Conservation (phyloP, 2,329 filamentous ascomycete genomes). For the Parasarocladium wereldwijsianum region DNA sequence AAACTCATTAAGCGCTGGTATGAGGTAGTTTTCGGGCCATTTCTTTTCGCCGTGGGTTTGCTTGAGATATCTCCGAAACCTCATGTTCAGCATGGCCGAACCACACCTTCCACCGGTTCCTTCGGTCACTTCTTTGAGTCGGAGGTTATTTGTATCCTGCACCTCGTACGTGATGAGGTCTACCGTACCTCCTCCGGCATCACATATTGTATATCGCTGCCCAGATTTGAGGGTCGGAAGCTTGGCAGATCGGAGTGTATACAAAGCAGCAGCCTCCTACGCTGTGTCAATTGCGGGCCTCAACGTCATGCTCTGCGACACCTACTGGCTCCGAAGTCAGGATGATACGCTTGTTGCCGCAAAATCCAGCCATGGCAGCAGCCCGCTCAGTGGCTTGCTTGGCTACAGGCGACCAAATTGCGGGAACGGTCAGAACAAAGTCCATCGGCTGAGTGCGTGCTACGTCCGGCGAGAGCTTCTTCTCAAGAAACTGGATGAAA, state of each 20-base stretch:
- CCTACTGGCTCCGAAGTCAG: slow-evolving; percentile 33
- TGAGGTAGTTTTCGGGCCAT: slow-evolving; percentile 25
- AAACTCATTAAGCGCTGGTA: slow-evolving; percentile 26
- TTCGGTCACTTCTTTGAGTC: slow-evolving; percentile 32
- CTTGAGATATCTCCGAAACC: slow-evolving; percentile 29
- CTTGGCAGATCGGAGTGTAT: slow-evolving; percentile 28
- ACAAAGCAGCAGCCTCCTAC: slow-evolving; percentile 35
- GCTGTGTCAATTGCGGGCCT: slow-evolving; percentile 7
- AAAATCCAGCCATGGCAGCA: slow-evolving; percentile 22
- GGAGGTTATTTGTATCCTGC: slow-evolving; percentile 22
- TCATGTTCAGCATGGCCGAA: slow-evolving; percentile 31
- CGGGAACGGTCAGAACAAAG: slow-evolving; percentile 42
- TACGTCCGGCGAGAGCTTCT: slow-evolving; percentile 24
- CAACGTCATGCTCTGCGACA: not conserved
- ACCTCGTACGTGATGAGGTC: slow-evolving; percentile 40
- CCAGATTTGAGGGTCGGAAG: slow-evolving; percentile 25
- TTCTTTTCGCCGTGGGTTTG: slow-evolving; percentile 26
- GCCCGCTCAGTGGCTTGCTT: slow-evolving; percentile 32
- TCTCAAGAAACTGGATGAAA: slow-evolving; percentile 27
- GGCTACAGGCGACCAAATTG: slow-evolving; percentile 41
- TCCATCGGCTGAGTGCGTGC: slow-evolving; percentile 30
- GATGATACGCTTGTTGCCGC: slow-evolving; percentile 25
- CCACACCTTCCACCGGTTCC: slow-evolving; percentile 35
- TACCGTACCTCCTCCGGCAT: slow-evolving; percentile 38
- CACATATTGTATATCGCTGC: slow-evolving; percentile 36